These are phyloP conservation scores for Sugiyamaella valdiviana DNA, from an alignment of 805 yeast species.

Conservation along the genomic window DNA sequence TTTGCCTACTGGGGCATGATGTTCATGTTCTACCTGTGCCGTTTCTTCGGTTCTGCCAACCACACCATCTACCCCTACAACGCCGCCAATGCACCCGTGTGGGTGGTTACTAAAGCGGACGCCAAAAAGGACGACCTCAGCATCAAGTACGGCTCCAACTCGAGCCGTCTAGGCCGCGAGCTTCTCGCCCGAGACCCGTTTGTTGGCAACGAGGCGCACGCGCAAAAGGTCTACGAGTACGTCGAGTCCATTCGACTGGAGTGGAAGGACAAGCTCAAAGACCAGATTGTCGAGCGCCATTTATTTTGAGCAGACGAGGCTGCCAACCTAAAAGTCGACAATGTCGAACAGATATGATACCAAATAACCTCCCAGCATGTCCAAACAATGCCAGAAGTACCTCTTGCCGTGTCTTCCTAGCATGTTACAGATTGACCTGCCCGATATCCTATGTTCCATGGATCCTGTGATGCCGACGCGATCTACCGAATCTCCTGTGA, in stretches of 20 bases:
- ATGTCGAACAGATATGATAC: too few species aligned
- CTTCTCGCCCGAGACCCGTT: constrained; percentile 42
- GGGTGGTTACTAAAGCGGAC: constrained; percentile 51
- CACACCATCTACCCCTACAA: constrained; percentile 83
- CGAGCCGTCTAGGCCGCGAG: constrained; percentile 58
- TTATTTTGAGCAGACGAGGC: constrained; percentile 14
- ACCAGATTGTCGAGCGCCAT: constrained; percentile 56
- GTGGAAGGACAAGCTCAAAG: constrained; percentile 71
- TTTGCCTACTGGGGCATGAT: constrained; percentile 85
- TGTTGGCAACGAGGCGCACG: constrained; percentile 39
- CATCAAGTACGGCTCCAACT: constrained; percentile 68
- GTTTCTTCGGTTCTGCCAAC: constrained; percentile 78
- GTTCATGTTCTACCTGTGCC: constrained; percentile 71
- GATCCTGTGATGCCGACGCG: too few species aligned
- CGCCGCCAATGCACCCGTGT: constrained; percentile 84
- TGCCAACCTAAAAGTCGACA: too few species aligned
- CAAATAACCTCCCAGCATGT: too few species aligned
- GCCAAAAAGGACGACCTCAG: constrained; percentile 43
- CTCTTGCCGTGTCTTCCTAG: too few species aligned
- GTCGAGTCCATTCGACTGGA: constrained; percentile 49
- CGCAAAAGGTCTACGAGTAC: constrained; percentile 59
- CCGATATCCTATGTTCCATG: too few species aligned
- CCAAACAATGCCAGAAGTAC: too few species aligned
- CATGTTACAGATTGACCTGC: too few species aligned
- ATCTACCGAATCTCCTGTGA: too few species aligned